Base-by-base conservation (phyloP, 208 protist genomes). In the Leishmania mexicana region DNA sequence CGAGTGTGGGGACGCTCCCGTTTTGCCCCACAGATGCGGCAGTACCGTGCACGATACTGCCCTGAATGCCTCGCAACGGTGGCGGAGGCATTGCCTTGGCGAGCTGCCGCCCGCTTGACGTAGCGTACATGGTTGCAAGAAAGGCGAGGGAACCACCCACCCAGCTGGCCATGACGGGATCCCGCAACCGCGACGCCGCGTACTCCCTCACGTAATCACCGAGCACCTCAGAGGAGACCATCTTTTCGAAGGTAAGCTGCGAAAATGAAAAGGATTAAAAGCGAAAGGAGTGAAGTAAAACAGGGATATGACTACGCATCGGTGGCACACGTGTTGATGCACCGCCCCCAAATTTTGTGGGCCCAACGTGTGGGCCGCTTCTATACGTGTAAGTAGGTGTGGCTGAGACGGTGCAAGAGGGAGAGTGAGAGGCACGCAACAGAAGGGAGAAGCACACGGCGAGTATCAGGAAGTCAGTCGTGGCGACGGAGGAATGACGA, bases 161-260 rank as follows among this genome's bases (percentile, higher is more conserved):
- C 82, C 85, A 91, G 60, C 80, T 71, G 42, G 78, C 35, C 70
- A 91, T 81, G 42, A 81, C 64, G 4, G 83, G 83, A 65, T 91
- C 83, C 24, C 73, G 75, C 28, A 82, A 47, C n/a, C 83, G 83
- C 49, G 79, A 75, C n/a, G 73, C 58, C 1, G 75, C 83, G 80
- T 91, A 91, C 81, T 88, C 85, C 19, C 54, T 73, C 58, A 85
- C 68, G 64, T 86, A 86, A 49, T 81, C 79, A 49, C 75, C 40
- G 31, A 86, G 72, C 5, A 49, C 78, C 28, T 85, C 82, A 19
- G 68, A 42, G 71, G 57, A 77, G 60, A 76, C 60, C 85, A 88
- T 88, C 10, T 65, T 76, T 4, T 38, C 28, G 10, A 24, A 19
- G 51, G 8, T 0, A 40, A 38, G 45, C 42, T 40, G 3, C 5